Evolutionary conservation across 768 basidiomycete species (phyloP), one percentile per base, ranked within the genome.

Genomic region (Hygrophorus russula): DNA sequence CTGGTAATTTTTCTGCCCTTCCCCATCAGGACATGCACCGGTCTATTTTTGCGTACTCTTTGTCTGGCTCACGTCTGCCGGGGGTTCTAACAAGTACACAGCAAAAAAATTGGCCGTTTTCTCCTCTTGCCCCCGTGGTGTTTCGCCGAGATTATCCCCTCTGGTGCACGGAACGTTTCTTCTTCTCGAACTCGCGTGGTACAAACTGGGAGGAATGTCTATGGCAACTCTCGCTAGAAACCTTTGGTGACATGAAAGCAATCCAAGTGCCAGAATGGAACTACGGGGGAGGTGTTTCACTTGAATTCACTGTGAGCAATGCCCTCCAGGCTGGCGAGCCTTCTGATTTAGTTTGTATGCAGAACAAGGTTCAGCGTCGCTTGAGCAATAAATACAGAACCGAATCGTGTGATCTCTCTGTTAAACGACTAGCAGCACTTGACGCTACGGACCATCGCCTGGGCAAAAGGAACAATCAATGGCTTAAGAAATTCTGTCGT

Each of bases 141-240:
- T 52, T 68, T 61, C 51, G 55, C 50, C 47, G 65, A 51, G 52
- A 76, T 50, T 60, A 74, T 48, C 61, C 67, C 1, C 53, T 71
- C 7, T 82, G 80, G 80, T 82, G 80, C 49, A 68, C 72, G 1
- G 79, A 81, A 46, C 68, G 78, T 30, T 62, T 70, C 44, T 72
- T 75, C 46, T 49, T 68, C 13, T 55, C 59, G 36, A 56, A 59
- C 28, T 67, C 70, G 17, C 74, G 77, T 15, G 46, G 51, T 1
- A 56, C 65, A 3, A 76, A 80, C 46, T 82, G 80, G 80, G 63
- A 68, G 28, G 75, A 78, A 46, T 82, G 80, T 54, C 57, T 81
- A 11, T 82, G 80, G 79, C 74, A 77, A 51, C 46, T 80, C 45
- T 73, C 73, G 64, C 63, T 81, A 19, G 71, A 76, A 44, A 69